Base-by-base conservation (phyloP, 2,329 filamentous ascomycete species). In the Microsporum canis region DNA sequence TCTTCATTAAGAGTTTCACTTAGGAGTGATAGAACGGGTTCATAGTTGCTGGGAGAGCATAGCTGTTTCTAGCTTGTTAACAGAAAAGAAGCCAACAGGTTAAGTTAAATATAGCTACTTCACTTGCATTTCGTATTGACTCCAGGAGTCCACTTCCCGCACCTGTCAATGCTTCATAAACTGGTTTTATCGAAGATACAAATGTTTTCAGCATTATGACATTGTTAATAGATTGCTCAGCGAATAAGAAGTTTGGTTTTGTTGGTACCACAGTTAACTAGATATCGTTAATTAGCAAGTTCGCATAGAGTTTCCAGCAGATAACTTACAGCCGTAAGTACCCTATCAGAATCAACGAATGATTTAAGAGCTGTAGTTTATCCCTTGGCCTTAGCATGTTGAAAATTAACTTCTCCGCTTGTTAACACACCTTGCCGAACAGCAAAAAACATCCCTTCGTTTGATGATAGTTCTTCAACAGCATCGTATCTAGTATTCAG, bases 191-290 rank as follows among this genome's bases (percentile, higher is more conserved):
- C 0, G 85, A 82, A 57, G 81, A 79, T 0, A 95, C 78, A 65
- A 92, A 96, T 31, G 85, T 84, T 70, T 96, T 96, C 34, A 96
- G 76, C 80, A 90, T 88, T 49, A 97, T 84, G 5, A 96, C 81
- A 67, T 92, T 84, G 68, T 95, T 95, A 68, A 96, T 86, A 2
- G 88, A 86, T 65, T 91, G 88, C 70, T 95, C 90, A 0, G 86
- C 86, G 58, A 84, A 82, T 59, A 84, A 78, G 10, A 94, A 79
- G 0, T 84, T 85, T 0, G 81, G 76, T 63, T 86, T 83, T 0
- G 79, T 82, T 0, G 88, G 85, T 14, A 91, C 78, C n/a, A 91
- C 80, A 43, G 95, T 91, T 45, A 96, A 81, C 83, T 91, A 65
- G 23, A 6, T 14, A 23, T 7, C 14, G 33, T 3, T 23, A n/a